phyloP scores from a whole-genome alignment of 176 grass and related monocot species.

The Triticum urartu region DNA sequence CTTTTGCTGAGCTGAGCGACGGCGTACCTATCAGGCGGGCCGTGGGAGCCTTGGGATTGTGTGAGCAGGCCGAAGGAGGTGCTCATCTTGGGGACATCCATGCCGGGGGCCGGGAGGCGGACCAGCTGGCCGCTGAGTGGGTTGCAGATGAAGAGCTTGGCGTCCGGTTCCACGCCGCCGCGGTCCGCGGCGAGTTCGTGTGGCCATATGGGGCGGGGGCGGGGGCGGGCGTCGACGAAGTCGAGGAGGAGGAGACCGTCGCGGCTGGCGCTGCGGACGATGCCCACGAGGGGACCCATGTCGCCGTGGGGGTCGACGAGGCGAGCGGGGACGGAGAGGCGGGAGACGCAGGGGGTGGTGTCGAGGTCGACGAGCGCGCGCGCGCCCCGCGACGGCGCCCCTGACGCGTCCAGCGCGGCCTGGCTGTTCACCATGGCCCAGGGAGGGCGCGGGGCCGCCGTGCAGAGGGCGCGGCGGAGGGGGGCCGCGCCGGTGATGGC shows the following conservation, averaged over 20 bases:
- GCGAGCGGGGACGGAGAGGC: constrained; percentile 19
- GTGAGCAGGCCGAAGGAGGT: constrained; percentile 24
- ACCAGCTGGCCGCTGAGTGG: constrained; percentile 24
- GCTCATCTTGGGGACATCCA: background rate
- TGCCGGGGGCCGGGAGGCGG: constrained; percentile 1
- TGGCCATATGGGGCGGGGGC: background rate
- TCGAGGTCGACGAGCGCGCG: background rate
- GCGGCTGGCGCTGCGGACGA: constrained; percentile 8
- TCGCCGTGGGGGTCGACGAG: background rate
- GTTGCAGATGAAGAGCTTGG: constrained; percentile 26
- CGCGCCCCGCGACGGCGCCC: background rate
- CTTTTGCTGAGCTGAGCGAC: constrained; percentile 9
- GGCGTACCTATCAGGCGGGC: constrained; percentile 23
- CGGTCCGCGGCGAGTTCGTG: background rate
- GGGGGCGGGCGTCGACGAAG: background rate
- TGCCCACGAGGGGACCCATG: background rate
- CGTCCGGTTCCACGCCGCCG: background rate
- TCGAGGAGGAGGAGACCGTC: constrained; percentile 36
- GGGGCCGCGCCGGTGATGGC: background rate
- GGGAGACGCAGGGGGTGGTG: background rate
- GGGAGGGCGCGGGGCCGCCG: background rate
- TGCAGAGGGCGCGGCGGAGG: constrained; percentile 2
- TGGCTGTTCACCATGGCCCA: constrained; percentile 12
- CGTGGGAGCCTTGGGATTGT: background rate
- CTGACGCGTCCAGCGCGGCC: background rate